Percentiles rank a stretch among this genome's conserved stretches.
Conservation (phyloP, 257 asterid species). For the Plantago ovata region DNA sequence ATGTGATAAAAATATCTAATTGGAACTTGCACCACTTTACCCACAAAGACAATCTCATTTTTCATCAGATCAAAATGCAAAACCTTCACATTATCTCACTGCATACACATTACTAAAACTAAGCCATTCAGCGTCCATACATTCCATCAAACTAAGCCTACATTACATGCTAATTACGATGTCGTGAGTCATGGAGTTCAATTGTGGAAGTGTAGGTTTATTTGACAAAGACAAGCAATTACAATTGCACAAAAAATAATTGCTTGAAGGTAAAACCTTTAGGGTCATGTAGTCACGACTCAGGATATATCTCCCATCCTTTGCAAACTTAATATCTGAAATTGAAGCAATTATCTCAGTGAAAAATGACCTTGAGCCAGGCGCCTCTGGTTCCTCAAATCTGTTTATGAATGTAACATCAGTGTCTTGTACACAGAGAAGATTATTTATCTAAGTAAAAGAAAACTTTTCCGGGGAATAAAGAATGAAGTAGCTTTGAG, state of each 20-base stretch:
- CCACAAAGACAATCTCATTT: background rate
- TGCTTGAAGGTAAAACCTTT: constrained; percentile 46
- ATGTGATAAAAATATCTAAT: no score
- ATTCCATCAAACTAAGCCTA: constrained; percentile 9
- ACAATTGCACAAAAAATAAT: constrained; percentile 8
- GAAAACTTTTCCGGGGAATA: constrained; percentile 11
- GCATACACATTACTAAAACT: background rate
- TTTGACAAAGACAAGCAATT: constrained; percentile 11
- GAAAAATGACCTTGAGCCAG: constrained; percentile 98
- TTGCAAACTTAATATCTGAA: constrained; percentile 96
- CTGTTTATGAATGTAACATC: constrained; percentile 43
- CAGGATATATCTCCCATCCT: constrained; percentile 85
- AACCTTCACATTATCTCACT: background rate
- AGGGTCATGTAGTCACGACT: constrained; percentile 99
- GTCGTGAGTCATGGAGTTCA: constrained; percentile 7
- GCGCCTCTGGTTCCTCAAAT: constrained; percentile 97
- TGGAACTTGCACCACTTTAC: background rate
- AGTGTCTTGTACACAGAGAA: constrained; percentile 24
- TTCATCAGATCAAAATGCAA: background rate
- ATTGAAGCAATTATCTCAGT: constrained; percentile 99
- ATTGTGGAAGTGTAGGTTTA: constrained; percentile 4
- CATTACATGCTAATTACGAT: constrained; percentile 19
- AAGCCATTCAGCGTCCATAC: constrained; percentile 14
- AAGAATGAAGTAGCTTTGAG: constrained; percentile 11
- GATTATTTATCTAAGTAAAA: constrained; percentile 17